phyloP scores from a whole-genome alignment of 2,329 filamentous ascomycete genomes.

The Claviceps sp. region DNA sequence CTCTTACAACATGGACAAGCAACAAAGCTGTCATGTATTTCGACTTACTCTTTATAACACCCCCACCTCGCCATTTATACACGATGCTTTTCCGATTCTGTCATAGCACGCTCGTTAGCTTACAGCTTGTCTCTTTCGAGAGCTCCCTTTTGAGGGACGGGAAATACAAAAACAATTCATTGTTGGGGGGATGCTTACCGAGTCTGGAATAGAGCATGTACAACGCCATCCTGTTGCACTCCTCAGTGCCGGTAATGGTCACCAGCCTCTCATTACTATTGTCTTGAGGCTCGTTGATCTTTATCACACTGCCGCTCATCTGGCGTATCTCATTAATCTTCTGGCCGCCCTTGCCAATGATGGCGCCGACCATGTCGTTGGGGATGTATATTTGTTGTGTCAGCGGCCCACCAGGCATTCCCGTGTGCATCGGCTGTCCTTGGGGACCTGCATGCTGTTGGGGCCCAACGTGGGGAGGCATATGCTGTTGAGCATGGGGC shows the following conservation, averaged over 20 bases:
- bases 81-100: slow-evolving; percentile 33
- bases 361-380: slow-evolving; percentile 98
- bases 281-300: slow-evolving; percentile 98
- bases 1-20: neutral
- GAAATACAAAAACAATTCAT: neutral
- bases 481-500: slow-evolving; percentile 61
- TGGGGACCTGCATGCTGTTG: slow-evolving; percentile 51
- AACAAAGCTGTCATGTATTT: neutral
- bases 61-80: slow-evolving; percentile 15
- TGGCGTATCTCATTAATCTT: slow-evolving; percentile 99
- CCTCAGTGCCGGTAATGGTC: slow-evolving; percentile 92
- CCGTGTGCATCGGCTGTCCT: slow-evolving; percentile 60
- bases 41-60: neutral
- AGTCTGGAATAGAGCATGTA: slow-evolving; percentile 98
- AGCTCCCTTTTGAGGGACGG: no score
- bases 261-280: slow-evolving; percentile 97
- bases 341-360: slow-evolving; percentile 94
- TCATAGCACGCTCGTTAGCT: neutral
- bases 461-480: slow-evolving; percentile 43
- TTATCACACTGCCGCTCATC: slow-evolving; percentile 94
- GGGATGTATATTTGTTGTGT: slow-evolving; percentile 99
- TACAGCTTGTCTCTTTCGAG: neutral
- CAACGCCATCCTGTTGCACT: slow-evolving; percentile 98
- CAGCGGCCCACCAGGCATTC: slow-evolving; percentile 48
- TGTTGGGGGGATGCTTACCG: slow-evolving; percentile 38